These are phyloP conservation scores for Arabis hirsuta DNA, from an alignment of 345 rosid genomes.

Conservation along the genomic window DNA sequence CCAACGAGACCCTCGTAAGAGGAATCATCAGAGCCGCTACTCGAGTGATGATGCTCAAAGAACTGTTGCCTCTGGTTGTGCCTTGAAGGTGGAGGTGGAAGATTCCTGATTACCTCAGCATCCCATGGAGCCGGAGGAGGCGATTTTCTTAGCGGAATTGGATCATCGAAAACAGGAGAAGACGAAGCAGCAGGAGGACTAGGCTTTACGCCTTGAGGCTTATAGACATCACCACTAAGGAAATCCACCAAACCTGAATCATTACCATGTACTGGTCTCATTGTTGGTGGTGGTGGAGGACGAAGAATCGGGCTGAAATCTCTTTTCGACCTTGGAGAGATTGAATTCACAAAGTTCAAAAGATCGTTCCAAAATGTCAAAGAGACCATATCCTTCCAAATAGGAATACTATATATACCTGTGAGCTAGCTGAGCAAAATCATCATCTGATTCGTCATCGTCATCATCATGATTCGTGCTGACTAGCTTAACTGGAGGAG, in stretches of 20 bases:
- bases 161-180: conserved; percentile 32
- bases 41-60: conserved; percentile 60
- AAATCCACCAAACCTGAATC: conserved; percentile 61
- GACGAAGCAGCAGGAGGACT: conserved; percentile 25
- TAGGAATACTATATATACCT: conserved; percentile 53
- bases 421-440: conserved; percentile 73
- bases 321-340: conserved; percentile 64
- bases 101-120: conserved; percentile 43
- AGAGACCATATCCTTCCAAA: conserved; percentile 9
- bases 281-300: conserved; percentile 81
- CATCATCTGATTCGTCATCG: conserved; percentile 85
- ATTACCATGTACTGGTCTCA: conserved; percentile 52
- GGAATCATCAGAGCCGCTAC: conserved; percentile 58
- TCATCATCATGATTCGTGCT: conserved; percentile 50
- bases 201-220: conserved; percentile 48
- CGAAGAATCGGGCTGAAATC: conserved; percentile 63
- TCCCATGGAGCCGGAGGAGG: conserved; percentile 77
- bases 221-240: conserved; percentile 87
- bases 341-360: conserved; percentile 32
- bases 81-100: conserved; percentile 89
- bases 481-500: conserved; percentile 53
- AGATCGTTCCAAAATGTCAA: neutral
- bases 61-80: conserved; percentile 83
- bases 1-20: conserved; percentile 66
- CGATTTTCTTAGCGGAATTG: conserved; percentile 32